Conservation (phyloP, 176 grass and related monocot species). For the Paspalum notatum region DNA sequence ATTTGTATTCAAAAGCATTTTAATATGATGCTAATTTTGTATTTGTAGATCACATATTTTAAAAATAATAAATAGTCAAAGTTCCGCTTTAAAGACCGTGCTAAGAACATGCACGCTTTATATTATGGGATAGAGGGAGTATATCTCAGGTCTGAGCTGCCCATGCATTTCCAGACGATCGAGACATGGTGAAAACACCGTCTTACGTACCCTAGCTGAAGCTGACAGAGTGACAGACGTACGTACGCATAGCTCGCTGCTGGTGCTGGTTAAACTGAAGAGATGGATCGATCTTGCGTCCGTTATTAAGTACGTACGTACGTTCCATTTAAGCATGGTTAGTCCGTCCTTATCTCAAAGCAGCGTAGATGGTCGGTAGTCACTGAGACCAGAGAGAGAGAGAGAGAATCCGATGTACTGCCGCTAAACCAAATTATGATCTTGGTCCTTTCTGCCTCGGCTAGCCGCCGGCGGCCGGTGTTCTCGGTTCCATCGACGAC, state of each 20-base stretch:
- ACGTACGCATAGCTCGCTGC: neutral
- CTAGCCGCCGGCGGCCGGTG: neutral
- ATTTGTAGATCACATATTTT: too few relatives aligned
- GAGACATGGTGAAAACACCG: slow-evolving; percentile 20
- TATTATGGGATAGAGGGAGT: too few relatives aligned
- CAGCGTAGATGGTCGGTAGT: neutral
- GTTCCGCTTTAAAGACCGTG: too few relatives aligned
- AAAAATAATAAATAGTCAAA: too few relatives aligned
- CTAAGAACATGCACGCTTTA: too few relatives aligned
- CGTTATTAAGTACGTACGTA: neutral
- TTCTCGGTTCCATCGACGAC: slow-evolving; percentile 49
- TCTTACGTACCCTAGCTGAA: slow-evolving; percentile 12
- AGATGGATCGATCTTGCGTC: neutral
- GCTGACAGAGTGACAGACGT: slow-evolving; percentile 6
- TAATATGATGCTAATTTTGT: too few relatives aligned
- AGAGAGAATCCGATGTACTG: slow-evolving; percentile 35
- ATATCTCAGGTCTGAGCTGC: neutral
- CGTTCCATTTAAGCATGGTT: slow-evolving; percentile 25
- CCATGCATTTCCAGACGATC: neutral
- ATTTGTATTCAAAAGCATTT: too few relatives aligned
- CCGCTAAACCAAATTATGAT: slow-evolving; percentile 11
- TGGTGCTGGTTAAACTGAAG: neutral
- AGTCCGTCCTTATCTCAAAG: slow-evolving; percentile 25
- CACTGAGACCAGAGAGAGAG: neutral
- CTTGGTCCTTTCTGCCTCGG: neutral